Percentiles rank a stretch among this genome's conserved stretches.
phyloP scores from a whole-genome alignment of 176 grass and related monocot species.

The Musa schizocarpa region DNA sequence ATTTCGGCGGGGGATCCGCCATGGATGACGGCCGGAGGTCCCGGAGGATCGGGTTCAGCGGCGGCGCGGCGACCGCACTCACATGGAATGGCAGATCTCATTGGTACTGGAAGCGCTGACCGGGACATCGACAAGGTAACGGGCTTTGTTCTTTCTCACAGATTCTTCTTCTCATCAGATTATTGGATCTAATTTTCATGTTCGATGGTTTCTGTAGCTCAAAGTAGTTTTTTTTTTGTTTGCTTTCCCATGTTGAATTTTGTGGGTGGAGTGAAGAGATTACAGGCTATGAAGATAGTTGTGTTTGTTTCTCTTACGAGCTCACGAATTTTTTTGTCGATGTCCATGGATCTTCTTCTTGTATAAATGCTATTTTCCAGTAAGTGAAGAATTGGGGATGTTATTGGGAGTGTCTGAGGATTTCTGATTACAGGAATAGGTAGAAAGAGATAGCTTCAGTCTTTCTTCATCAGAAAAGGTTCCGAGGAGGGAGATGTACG shows the following conservation, averaged over 20 bases:
- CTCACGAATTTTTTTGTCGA: background rate
- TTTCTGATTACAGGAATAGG: background rate
- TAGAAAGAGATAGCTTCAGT: background rate
- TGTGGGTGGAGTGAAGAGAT: background rate
- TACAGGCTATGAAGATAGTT: background rate
- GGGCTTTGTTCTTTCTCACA: background rate
- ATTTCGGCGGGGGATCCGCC: conserved; percentile 3
- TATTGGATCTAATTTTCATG: background rate
- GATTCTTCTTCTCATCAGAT: background rate
- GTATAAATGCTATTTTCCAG: no score
- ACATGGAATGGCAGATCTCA: conserved; percentile 25
- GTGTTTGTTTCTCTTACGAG: background rate
- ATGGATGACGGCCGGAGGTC: conserved; percentile 7
- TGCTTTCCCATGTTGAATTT: background rate
- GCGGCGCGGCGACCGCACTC: conserved; percentile 3
- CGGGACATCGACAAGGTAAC: conserved; percentile 22
- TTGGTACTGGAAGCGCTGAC: conserved; percentile 1
- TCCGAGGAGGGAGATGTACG: background rate
- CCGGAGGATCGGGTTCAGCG: conserved; percentile 4
- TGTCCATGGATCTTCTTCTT: background rate
- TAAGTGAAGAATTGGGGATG: background rate
- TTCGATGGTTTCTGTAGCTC: background rate
- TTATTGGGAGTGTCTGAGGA: background rate
- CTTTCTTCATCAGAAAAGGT: background rate
- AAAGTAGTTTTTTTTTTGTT: background rate